A percentile compares a stretch with the other conserved stretches of the same genome.
These are phyloP conservation scores for Botryotinia narcissicola DNA, from an alignment of 2,329 filamentous ascomycete genomes.

Conservation along the genomic window DNA sequence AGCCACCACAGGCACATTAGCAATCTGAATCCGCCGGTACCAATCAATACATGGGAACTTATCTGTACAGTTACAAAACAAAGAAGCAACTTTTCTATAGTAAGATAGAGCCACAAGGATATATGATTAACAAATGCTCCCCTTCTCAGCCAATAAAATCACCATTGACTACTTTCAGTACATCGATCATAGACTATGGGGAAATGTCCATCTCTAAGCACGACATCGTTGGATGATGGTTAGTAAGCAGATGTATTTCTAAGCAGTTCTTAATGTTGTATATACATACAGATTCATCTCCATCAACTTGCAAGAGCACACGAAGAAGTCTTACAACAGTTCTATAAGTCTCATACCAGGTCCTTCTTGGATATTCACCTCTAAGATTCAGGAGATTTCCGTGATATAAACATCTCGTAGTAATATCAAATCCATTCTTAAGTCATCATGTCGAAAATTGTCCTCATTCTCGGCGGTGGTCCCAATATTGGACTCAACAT, in stretches of 20 bases:
- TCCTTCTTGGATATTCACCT: background rate
- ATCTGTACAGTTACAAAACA: background rate
- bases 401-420: background rate
- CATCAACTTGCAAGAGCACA: background rate
- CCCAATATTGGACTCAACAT: constrained; percentile 41
- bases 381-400: too few relatives aligned
- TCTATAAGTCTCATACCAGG: background rate
- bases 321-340: background rate
- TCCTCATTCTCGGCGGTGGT: constrained; percentile 45
- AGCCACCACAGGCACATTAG: background rate
- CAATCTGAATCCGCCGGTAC: background rate
- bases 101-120: background rate
- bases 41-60: background rate
- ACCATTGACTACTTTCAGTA: background rate
- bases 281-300: background rate
- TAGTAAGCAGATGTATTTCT: background rate
- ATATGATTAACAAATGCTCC: background rate
- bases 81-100: background rate
- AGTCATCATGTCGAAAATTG: constrained; percentile 14
- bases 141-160: background rate
- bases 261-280: background rate
- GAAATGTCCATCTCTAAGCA: background rate
- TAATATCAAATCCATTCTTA: background rate
- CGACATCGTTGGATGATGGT: background rate
- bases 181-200: background rate